Conservation (phyloP, 2,329 filamentous ascomycete genomes). For the Aspergillus oerlinghausenensis region DNA sequence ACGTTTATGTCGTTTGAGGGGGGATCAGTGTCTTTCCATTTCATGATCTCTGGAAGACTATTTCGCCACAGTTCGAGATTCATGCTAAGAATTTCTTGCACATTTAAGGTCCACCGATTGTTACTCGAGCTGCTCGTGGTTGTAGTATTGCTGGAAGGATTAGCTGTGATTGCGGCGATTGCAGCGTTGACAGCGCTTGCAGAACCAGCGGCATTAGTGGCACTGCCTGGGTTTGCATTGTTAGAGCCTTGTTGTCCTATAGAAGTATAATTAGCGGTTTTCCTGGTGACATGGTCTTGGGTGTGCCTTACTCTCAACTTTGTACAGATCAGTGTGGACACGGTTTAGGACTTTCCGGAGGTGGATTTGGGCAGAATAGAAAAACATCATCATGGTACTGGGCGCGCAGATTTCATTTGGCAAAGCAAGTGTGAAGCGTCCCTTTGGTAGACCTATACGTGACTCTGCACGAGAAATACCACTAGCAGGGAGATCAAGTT, state of each 20-base stretch:
- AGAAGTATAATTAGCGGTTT: slow-evolving; percentile 1
- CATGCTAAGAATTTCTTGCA: slow-evolving; percentile 41
- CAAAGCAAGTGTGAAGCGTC: slow-evolving; percentile 28
- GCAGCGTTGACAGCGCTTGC: not conserved
- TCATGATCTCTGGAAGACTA: slow-evolving; percentile 49
- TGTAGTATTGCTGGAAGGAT: not conserved
- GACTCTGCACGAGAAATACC: slow-evolving; percentile 55
- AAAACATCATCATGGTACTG: slow-evolving; percentile 47
- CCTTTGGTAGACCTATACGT: slow-evolving; percentile 38
- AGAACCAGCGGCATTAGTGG: not conserved
- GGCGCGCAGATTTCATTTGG: slow-evolving; percentile 30
- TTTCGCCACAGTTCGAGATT: slow-evolving; percentile 52
- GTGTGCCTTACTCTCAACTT: slow-evolving; percentile 27
- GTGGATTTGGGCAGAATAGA: slow-evolving; percentile 59
- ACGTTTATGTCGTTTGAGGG: slow-evolving; percentile 72
- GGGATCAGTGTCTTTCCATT: slow-evolving; percentile 63
- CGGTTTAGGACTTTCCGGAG: slow-evolving; percentile 54
- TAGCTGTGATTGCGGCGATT: not conserved
- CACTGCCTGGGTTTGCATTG: not conserved
- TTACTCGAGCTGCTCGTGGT: not conserved
- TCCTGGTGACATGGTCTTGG: not conserved
- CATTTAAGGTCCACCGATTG: slow-evolving; percentile 32
- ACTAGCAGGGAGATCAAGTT: slow-evolving; percentile 64
- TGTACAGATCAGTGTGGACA: slow-evolving; percentile 54
- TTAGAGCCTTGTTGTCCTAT: slow-evolving; percentile 20